Evolutionary conservation across 106 monocot genomes (phyloP).

Genomic region (Gastrodia elata): DNA sequence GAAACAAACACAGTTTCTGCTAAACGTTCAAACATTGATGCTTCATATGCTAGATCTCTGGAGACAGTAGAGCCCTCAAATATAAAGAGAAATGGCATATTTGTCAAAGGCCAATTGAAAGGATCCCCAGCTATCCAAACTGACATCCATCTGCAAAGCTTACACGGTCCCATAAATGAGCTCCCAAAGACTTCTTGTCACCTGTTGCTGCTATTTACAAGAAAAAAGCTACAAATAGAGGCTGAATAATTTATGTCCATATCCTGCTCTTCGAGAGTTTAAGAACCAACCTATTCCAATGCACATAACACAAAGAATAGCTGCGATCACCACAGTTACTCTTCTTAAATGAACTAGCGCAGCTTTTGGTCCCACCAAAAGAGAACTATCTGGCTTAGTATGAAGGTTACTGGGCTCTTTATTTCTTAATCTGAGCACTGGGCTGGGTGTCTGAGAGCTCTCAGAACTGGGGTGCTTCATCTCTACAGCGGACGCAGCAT

Average conservation of each 20-base stretch:
- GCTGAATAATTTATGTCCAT: background rate
- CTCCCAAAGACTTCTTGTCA: background rate
- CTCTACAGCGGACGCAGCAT: background rate
- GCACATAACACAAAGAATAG: background rate
- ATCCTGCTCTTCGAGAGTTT: background rate
- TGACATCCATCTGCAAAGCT: background rate
- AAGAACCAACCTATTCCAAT: constrained; percentile 13
- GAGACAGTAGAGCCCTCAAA: background rate
- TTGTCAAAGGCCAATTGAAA: background rate
- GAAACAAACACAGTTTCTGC: background rate
- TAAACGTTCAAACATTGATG: background rate
- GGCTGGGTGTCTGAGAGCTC: background rate
- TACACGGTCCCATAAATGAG: background rate
- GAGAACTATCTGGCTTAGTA: background rate
- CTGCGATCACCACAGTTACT: background rate
- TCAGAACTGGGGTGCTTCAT: background rate
- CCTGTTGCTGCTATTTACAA: background rate
- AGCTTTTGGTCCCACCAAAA: background rate
- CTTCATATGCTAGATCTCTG: background rate
- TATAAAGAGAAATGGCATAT: background rate
- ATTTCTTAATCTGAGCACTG: background rate
- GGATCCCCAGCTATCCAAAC: background rate
- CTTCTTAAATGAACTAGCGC: constrained; percentile 7
- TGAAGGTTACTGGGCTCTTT: background rate
- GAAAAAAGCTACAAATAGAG: background rate